Evolutionary conservation across 352 stramenopile species (phyloP), one percentile per base, ranked within the genome.

Genomic region (Salisapilia sapeloensis): DNA sequence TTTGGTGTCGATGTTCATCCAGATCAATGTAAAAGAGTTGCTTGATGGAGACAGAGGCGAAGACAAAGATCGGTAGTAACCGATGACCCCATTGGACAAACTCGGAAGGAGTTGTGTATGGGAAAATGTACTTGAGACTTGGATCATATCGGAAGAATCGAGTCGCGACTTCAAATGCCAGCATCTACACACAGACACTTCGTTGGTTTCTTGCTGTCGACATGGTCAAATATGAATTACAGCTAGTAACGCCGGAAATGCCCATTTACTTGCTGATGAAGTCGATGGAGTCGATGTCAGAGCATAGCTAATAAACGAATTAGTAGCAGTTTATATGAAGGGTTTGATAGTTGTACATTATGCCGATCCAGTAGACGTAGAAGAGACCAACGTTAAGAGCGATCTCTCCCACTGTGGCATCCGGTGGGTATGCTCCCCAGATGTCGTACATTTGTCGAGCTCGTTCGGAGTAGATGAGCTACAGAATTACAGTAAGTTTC

Each of bases 341-440:
- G 27, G 4, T 22, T 23, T 7, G 2, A 28, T 4, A 40, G 29
- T 6, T 58, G 39, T 56, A 83, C 62, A 83, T 61, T 32, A 78
- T 76, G 25, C 26, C 43, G 4, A 48, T 36, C 66, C 66, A 83
- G 7, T 79, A 45, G 10, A 76, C 17, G 42, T 79, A 83, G 33
- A 78, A 83, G 29, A 83, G 50, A 21, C 42, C 58, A 33, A 76
- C 49, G 40, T 79, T 77, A 34, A 56, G 48, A 26, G 57, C 47
- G 39, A 60, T 74, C 47, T 79, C 62, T 5, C 37, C 31, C 19
- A 64, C 19, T 33, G 53, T 49, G 50, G 76, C 60, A 2, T 56
- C 43, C 21, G 57, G 40, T 8, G 57, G 46, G 9, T 39, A 50
- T 6, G 63, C 58, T 1, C 66, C 66, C 66, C 66, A 83, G 31